Conservation (phyloP, 345 rosid genomes). For the Brassica cretica region DNA sequence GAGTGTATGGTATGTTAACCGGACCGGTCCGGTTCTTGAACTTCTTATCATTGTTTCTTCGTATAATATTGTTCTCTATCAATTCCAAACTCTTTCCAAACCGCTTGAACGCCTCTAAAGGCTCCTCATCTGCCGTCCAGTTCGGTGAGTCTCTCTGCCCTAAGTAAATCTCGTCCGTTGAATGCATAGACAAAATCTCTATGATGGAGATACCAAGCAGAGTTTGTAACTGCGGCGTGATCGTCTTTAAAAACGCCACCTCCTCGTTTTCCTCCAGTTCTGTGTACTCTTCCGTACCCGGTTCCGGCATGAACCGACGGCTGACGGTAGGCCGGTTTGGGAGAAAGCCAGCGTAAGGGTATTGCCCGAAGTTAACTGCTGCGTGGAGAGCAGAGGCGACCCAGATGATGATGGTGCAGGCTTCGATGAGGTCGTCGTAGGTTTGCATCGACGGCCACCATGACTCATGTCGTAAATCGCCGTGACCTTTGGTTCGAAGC, state of each 20-base stretch:
- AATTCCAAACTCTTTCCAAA: constrained; percentile 52
- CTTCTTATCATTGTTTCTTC: constrained; percentile 58
- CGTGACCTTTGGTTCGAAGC: constrained; percentile 71
- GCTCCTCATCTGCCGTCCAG: constrained; percentile 77
- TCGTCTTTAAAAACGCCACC: constrained; percentile 67
- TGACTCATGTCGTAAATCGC: constrained; percentile 62
- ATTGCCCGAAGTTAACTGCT: constrained; percentile 93
- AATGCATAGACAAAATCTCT: constrained; percentile 77
- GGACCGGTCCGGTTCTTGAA: constrained; percentile 79
- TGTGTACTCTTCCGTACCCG: constrained; percentile 64
- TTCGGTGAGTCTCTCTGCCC: constrained; percentile 74
- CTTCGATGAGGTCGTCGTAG: constrained; percentile 50
- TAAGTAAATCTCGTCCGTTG: constrained; percentile 80
- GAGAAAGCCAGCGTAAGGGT: constrained; percentile 93
- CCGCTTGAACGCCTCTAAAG: constrained; percentile 62
- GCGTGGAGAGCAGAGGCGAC: constrained; percentile 95
- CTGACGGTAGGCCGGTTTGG: constrained; percentile 90
- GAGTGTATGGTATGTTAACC: constrained; percentile 73
- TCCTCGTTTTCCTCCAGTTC: constrained; percentile 62
- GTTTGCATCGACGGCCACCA: constrained; percentile 87
- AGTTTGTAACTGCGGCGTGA: constrained; percentile 89
- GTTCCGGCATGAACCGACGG: constrained; percentile 91
- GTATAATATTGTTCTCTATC: constrained; percentile 59
- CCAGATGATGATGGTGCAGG: constrained; percentile 87
- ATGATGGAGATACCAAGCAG: constrained; percentile 83